Conservation (phyloP, 768 basidiomycete genomes). For the Suillus occidentalis region DNA sequence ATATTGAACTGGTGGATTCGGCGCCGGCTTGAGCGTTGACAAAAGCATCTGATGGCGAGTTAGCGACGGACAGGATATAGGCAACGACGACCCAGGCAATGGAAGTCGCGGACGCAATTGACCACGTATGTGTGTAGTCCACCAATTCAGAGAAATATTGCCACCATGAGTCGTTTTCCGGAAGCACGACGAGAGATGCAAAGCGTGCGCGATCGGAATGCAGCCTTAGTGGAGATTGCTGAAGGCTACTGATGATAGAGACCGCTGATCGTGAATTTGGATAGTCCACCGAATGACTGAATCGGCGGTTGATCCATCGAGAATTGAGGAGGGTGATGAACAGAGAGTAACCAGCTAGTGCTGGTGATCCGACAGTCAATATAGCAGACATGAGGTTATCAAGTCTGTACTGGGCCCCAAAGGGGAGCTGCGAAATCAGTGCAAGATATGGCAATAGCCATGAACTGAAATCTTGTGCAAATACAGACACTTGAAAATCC, state of each 20-base stretch:
- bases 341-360: slow-evolving; percentile 46
- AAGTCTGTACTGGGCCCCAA: slow-evolving; percentile 38
- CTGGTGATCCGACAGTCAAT: slow-evolving; percentile 45
- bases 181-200: slow-evolving; percentile 36
- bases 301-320: slow-evolving; percentile 39
- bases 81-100: slow-evolving; percentile 37
- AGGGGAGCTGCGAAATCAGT: slow-evolving; percentile 48
- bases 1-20: slow-evolving; percentile 27
- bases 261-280: slow-evolving; percentile 22
- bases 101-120: slow-evolving; percentile 31
- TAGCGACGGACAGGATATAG: slow-evolving; percentile 34
- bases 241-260: slow-evolving; percentile 34
- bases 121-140: slow-evolving; percentile 36
- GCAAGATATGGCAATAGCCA: slow-evolving; percentile 54
- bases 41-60: slow-evolving; percentile 17
- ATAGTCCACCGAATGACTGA: slow-evolving; percentile 28
- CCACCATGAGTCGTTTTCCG: slow-evolving; percentile 40
- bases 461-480: slow-evolving; percentile 37
- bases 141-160: slow-evolving; percentile 27
- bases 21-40: background rate
- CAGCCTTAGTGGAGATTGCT: slow-evolving; percentile 36
- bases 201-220: slow-evolving; percentile 20
- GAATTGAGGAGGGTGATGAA: slow-evolving; percentile 42
- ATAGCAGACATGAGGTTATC: slow-evolving; percentile 45
- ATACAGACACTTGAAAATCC: slow-evolving; percentile 18